phyloP scores from a whole-genome alignment of 2,329 filamentous ascomycete species.

The Raffaelea ambrosiae region DNA sequence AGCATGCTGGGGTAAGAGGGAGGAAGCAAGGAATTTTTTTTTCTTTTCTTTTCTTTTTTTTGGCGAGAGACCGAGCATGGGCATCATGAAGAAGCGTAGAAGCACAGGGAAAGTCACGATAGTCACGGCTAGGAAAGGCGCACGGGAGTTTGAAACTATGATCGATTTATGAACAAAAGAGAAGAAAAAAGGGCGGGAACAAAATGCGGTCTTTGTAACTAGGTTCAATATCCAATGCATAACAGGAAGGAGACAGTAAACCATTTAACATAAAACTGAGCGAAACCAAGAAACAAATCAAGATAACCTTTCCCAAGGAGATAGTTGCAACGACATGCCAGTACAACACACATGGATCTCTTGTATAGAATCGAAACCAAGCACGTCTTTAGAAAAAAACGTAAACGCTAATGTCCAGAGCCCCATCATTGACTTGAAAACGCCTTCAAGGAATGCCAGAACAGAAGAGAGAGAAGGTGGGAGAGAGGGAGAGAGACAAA shows the following conservation, averaged over 20 bases:
- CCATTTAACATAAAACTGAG: neutral
- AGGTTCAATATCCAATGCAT: neutral
- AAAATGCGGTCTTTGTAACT: conserved; percentile 7
- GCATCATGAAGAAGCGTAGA: too few relatives aligned
- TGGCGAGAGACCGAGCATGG: too few relatives aligned
- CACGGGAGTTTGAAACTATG: too few relatives aligned
- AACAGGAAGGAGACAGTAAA: neutral
- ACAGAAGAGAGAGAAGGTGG: neutral
- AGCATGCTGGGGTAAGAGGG: conserved; percentile 74
- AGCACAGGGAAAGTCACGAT: neutral
- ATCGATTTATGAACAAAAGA: conserved; percentile 12
- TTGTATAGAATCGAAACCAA: neutral
- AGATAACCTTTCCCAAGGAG: conserved; percentile 1
- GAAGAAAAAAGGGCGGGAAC: conserved; percentile 10
- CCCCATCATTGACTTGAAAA: too few relatives aligned
- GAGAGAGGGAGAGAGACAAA: neutral
- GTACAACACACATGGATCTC: neutral
- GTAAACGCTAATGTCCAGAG: too few relatives aligned
- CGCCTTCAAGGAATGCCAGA: too few relatives aligned
- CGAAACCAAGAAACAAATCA: conserved; percentile 5
- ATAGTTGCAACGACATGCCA: neutral
- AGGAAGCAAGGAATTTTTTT: neutral
- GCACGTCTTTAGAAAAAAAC: too few relatives aligned
- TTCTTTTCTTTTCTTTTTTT: too few relatives aligned
- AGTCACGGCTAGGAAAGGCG: conserved; percentile 8